A percentile compares a stretch with the other conserved stretches of the same genome.
Conservation (phyloP, 2,329 filamentous ascomycete species). For the Malbranchea cinnamomea region DNA sequence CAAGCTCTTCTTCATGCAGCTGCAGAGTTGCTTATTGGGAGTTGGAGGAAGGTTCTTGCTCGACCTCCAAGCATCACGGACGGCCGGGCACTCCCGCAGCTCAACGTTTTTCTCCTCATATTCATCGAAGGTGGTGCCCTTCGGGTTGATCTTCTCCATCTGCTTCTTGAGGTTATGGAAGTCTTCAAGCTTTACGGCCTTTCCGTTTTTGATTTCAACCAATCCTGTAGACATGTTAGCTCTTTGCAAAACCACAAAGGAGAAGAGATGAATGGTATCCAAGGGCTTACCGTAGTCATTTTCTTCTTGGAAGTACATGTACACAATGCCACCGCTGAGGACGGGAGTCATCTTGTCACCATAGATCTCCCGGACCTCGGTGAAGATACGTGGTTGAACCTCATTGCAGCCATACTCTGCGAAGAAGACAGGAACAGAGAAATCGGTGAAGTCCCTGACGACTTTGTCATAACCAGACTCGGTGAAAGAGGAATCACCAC, state of each 20-base stretch:
- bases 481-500: conserved; percentile 64
- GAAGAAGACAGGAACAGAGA: conserved; percentile 93
- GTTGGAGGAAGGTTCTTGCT: conserved; percentile 57
- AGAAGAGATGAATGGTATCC: conserved; percentile 1
- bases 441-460: conserved; percentile 73
- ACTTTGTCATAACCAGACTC: conserved; percentile 68
- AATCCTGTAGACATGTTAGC: conserved; percentile 16
- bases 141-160: conserved; percentile 53
- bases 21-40: conserved; percentile 65
- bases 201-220: conserved; percentile 47
- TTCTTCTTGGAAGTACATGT: conserved; percentile 90
- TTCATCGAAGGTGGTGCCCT: conserved; percentile 45
- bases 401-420: conserved; percentile 96
- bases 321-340: conserved; percentile 93
- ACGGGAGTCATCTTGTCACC: conserved; percentile 65
- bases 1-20: conserved; percentile 67
- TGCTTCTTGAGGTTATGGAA: conserved; percentile 58
- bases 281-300: conserved; percentile 65
- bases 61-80: conserved; percentile 53
- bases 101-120: conserved; percentile 65
- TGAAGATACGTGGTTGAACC: conserved; percentile 57
- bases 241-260: conserved; percentile 2
- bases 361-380: conserved; percentile 73
- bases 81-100: conserved; percentile 53
- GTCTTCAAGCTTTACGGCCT: conserved; percentile 54